A percentile compares a stretch with the other conserved stretches of the same genome.
phyloP scores from a whole-genome alignment of 768 basidiomycete genomes.

The Suillus paluster region DNA sequence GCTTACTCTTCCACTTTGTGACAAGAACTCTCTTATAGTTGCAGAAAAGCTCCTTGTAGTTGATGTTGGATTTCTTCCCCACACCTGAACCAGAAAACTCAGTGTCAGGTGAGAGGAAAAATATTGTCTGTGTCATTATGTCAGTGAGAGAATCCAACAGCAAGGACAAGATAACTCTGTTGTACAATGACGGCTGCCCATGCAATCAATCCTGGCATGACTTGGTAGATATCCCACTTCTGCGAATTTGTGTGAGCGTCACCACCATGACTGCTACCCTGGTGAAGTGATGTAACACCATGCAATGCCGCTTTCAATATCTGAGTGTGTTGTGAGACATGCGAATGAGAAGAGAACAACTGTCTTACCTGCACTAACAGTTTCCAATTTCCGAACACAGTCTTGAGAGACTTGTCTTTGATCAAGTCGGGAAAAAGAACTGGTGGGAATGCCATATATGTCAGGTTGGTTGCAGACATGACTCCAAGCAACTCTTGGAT shows the following conservation, averaged over 20 bases:
- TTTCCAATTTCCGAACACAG: background rate
- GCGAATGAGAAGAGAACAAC: background rate
- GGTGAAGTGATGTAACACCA: background rate
- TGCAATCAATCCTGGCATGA: background rate
- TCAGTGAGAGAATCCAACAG: background rate
- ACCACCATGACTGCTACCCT: background rate
- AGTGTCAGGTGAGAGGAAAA: background rate
- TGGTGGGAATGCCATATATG: too few species aligned
- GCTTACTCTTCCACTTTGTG: background rate
- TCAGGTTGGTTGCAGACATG: too few species aligned
- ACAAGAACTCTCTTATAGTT: conserved; percentile 1
- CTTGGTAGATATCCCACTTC: background rate
- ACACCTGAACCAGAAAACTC: background rate
- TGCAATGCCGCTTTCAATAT: background rate
- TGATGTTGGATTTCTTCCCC: background rate
- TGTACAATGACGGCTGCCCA: background rate
- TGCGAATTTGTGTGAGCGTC: background rate
- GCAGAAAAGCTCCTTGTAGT: background rate
- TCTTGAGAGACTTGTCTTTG: too few species aligned
- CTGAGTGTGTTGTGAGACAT: background rate
- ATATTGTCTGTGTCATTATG: background rate
- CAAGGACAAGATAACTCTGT: too few species aligned
- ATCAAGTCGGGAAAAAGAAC: too few species aligned
- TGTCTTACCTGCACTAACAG: background rate
- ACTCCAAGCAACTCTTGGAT: too few species aligned